Percentiles rank a stretch among this genome's conserved stretches.
Conservation (phyloP, 345 rosid genomes). For the Salix purpurea region DNA sequence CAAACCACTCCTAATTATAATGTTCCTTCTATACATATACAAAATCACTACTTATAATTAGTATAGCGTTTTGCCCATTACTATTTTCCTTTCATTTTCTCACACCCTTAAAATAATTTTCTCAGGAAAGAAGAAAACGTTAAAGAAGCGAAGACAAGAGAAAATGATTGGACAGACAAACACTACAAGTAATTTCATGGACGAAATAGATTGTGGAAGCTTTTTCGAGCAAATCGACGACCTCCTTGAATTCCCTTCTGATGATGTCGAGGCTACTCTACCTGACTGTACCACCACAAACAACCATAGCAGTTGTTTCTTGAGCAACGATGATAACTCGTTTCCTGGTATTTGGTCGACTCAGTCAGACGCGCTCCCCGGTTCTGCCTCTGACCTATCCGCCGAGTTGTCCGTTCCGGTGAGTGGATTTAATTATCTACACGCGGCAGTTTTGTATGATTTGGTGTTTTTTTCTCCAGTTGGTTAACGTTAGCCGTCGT, state of each 20-base stretch:
- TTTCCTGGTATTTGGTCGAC: constrained; percentile 69
- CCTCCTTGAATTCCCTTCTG: constrained; percentile 72
- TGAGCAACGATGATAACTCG: constrained; percentile 15
- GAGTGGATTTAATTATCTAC: constrained; percentile 16
- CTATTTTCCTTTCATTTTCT: not conserved
- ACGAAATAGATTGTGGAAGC: constrained; percentile 83
- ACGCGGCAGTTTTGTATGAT: not conserved
- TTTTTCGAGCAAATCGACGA: constrained; percentile 96
- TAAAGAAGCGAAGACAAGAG: not conserved
- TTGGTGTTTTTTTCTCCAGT: not conserved
- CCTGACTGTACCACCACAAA: constrained; percentile 12
- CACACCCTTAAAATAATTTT: not conserved
- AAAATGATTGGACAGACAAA: constrained; percentile 56
- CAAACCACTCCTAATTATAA: not conserved
- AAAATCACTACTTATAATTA: not conserved
- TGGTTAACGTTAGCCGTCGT: not conserved
- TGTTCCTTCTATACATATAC: not conserved
- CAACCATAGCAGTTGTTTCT: not conserved
- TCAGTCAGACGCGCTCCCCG: constrained; percentile 55
- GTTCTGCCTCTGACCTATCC: constrained; percentile 60
- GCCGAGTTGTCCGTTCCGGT: constrained; percentile 91
- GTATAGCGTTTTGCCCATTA: not conserved
- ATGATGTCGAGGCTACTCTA: constrained; percentile 50
- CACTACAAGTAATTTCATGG: constrained; percentile 32
- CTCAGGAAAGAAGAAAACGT: not conserved